These are phyloP conservation scores for Colletotrichum graminicola DNA, from an alignment of 2,329 filamentous ascomycete genomes.

Conservation along the genomic window DNA sequence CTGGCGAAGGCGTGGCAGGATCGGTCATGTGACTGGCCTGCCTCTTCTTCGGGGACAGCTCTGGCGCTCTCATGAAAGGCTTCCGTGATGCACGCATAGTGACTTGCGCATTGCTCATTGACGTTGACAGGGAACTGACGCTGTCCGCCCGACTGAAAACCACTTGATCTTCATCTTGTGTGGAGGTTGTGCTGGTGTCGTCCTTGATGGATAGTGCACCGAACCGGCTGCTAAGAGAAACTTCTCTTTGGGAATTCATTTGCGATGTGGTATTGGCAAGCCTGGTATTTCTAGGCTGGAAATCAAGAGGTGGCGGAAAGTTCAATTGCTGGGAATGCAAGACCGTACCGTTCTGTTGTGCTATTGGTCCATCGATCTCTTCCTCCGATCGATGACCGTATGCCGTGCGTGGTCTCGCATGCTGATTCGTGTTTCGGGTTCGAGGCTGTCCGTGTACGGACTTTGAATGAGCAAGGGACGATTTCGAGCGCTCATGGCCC, in stretches of 20 bases:
- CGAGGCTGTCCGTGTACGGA: constrained; percentile 51
- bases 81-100: constrained; percentile 40
- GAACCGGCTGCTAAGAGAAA: constrained; percentile 57
- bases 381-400: constrained; percentile 57
- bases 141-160: constrained; percentile 50
- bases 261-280: constrained; percentile 47
- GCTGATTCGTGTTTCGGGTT: constrained; percentile 54
- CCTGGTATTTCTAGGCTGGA: constrained; percentile 46
- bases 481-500: constrained; percentile 65
- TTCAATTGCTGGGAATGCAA: constrained; percentile 33
- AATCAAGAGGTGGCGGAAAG: constrained; percentile 27
- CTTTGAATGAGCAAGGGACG: constrained; percentile 56
- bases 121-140: constrained; percentile 36
- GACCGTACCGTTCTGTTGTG: constrained; percentile 53
- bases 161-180: constrained; percentile 60
- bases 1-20: constrained; percentile 37
- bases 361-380: constrained; percentile 51
- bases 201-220: constrained; percentile 56
- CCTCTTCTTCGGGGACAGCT: constrained; percentile 39
- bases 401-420: constrained; percentile 54
- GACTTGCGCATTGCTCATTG: constrained; percentile 43
- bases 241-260: constrained; percentile 55
- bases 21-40: constrained; percentile 39
- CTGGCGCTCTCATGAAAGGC: constrained; percentile 16
- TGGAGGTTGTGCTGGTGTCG: constrained; percentile 39